phyloP scores from a whole-genome alignment of 169 alveolate genomes.

The Cryptosporidium baileyi region DNA sequence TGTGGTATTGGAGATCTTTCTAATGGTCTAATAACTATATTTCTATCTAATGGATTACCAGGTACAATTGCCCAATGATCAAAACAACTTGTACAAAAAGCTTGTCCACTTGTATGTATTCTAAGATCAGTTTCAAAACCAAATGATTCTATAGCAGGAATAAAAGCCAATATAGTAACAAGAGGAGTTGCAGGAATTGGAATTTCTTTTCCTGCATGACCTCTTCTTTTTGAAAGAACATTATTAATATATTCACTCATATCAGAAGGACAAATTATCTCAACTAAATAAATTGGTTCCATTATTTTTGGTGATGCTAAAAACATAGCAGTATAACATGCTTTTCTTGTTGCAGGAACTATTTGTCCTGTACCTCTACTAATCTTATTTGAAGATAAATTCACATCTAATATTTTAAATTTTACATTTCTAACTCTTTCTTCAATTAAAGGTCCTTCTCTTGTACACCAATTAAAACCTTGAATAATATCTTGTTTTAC shows the following conservation, averaged over 20 bases:
- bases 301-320: constrained; percentile 97
- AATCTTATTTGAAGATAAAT: constrained; percentile 87
- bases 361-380: constrained; percentile 97
- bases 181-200: constrained; percentile 94
- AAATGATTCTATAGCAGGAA: constrained; percentile 98
- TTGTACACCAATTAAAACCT: constrained; percentile 99
- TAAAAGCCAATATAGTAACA: constrained; percentile 91
- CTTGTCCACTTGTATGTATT: constrained; percentile 96
- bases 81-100: constrained; percentile 94
- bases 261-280: constrained; percentile 91
- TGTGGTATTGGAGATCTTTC: constrained; percentile 98
- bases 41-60: constrained; percentile 99
- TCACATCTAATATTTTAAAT: constrained; percentile 88
- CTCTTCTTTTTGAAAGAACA: constrained; percentile 83
- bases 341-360: constrained; percentile 95
- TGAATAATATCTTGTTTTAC: constrained; percentile 88
- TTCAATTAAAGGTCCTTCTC: constrained; percentile 99
- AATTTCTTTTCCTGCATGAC: constrained; percentile 88
- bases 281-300: constrained; percentile 97
- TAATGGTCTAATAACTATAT: constrained; percentile 89
- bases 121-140: constrained; percentile 99
- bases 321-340: constrained; percentile 96
- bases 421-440: constrained; percentile 92
- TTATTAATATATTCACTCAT: constrained; percentile 27
- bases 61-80: constrained; percentile 97